Evolutionary conservation across 1,284 basidiomycete species (phyloP).

Genomic region (Moesziomyces aphidis): DNA sequence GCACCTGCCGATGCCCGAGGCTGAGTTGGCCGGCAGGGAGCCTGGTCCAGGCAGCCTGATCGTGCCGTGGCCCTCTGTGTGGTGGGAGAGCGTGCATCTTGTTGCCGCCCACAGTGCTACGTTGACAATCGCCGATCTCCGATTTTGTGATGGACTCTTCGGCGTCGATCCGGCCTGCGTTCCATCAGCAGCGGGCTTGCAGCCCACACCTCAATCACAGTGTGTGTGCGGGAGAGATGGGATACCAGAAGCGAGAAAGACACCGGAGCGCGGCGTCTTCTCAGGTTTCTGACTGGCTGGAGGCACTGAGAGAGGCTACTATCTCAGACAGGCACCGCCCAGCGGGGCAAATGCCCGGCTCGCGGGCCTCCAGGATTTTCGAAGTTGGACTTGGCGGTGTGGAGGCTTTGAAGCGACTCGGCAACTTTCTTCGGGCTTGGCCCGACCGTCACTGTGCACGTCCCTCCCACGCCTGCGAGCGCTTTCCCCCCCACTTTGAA

Average conservation of each 20-base stretch:
- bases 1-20: no score
- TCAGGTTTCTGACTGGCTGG: conserved; percentile 15
- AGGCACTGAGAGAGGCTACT: neutral
- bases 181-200: neutral
- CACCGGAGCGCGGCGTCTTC: conserved; percentile 26
- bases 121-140: neutral
- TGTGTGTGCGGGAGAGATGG: no score
- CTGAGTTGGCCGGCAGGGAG: neutral
- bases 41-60: neutral
- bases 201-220: neutral
- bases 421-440: neutral
- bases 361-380: neutral
- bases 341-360: no score
- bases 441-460: neutral
- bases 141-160: no score
- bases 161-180: no score
- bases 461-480: neutral
- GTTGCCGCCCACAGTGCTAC: neutral
- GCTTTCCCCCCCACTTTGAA: neutral
- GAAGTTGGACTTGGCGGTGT: neutral
- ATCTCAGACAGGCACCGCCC: neutral
- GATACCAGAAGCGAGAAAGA: conserved; percentile 5
- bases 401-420: neutral
- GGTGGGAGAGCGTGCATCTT: neutral
- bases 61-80: neutral